A percentile compares a stretch with the other conserved stretches of the same genome.
These are phyloP conservation scores for Kockovaella imperatae DNA, from an alignment of 768 basidiomycete species.

Conservation along the genomic window DNA sequence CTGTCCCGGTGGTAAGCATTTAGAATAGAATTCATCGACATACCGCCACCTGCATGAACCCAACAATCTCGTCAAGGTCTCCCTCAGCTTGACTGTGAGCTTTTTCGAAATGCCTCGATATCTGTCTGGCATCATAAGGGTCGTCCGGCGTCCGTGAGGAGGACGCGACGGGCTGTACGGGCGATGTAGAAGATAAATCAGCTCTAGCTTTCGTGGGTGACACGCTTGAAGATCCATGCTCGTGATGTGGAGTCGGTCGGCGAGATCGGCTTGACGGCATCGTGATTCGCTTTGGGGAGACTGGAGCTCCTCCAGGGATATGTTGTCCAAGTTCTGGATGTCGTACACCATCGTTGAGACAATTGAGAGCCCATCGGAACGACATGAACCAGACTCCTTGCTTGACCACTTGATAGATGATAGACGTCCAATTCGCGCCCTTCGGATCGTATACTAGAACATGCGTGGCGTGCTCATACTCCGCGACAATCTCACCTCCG, in stretches of 20 bases:
- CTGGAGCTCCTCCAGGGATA: slow-evolving; percentile 5
- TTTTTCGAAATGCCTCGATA: no score
- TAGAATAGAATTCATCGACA: no score
- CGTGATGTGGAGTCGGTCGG: background rate
- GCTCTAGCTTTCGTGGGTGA: no score
- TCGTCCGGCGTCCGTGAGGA: no score
- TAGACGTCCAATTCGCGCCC: slow-evolving; percentile 8
- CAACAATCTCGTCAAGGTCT: no score
- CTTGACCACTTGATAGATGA: slow-evolving; percentile 6
- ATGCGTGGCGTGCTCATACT: slow-evolving; percentile 17
- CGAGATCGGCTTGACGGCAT: background rate
- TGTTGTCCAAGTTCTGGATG: slow-evolving; percentile 8
- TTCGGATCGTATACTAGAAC: slow-evolving; percentile 19
- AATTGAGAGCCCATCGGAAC: slow-evolving; percentile 6
- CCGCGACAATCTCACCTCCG: slow-evolving; percentile 7
- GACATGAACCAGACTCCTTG: slow-evolving; percentile 16
- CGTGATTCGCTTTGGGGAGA: background rate
- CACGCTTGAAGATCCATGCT: no score
- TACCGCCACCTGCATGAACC: no score
- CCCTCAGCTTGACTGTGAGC: no score
- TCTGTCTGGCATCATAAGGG: no score
- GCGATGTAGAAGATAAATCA: no score
- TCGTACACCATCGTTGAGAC: slow-evolving; percentile 3
- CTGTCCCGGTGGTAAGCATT: no score
- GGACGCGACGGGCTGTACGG: no score